Evolutionary conservation across 2,329 filamentous ascomycete species (phyloP), one percentile per base, ranked within the genome.

Genomic region (Magnaporthiopsis incrustans): DNA sequence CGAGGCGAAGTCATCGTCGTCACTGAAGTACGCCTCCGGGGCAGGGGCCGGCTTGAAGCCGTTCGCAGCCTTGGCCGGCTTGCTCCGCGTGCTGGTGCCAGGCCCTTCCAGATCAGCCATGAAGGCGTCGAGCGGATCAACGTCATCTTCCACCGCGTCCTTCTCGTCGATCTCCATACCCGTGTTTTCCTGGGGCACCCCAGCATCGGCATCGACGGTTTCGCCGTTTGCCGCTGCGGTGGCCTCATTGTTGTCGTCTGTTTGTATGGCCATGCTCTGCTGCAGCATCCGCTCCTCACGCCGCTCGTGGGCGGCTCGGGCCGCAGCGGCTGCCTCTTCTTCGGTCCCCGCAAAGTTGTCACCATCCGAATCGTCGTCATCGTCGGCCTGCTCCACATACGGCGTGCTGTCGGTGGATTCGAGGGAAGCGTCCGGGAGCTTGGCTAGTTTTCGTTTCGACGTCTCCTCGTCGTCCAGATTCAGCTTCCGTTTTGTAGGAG

Each of bases 101-200:
- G 89, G 76, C 56, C 82, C 75, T 64, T 83, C 81, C 22, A 87
- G 80, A 66, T 84, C 85, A 63, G 87, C 89, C 95, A 99, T 99
- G 78, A 96, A 99, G n/a, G 92, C 94, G 77, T 99, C 95, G 53
- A 99, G 80, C 10, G 95, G 92, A 74, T 99, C 95, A 50, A 95
- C 78, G 38, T 91, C 86, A 59, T 92, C 91, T 64, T 92, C 88
- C 64, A 53, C 44, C 22, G 86, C 82, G 38, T 77, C 76, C 65
- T 76, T 74, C 64, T 73, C 77, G 68, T 86, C 85, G 65, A 85
- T 77, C 3, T 64, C 63, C 63, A 66, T 59, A 15, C 30, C 62
- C 59, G 5, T 22, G 30, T 92, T 93, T 77, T 98, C 95, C 57
- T 98, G 80, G 8, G 94, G 91, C 74, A 65, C 63, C 27, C 65